A percentile compares a stretch with the other conserved stretches of the same genome.
phyloP scores from a whole-genome alignment of 768 basidiomycete species.

The Mycena capillaripes region DNA sequence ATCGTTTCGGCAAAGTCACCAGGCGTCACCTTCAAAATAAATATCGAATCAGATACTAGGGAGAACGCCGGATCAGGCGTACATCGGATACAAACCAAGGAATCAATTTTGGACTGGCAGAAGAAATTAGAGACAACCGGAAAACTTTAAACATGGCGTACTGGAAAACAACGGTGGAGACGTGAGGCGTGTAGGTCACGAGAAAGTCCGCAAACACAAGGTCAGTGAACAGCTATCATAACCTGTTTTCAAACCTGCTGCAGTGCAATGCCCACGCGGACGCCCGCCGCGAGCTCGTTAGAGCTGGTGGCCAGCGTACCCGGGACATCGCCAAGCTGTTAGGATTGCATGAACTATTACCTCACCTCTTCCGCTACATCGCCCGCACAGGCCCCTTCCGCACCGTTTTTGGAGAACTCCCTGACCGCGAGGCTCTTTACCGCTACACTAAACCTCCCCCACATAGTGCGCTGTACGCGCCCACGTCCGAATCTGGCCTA shows the following conservation, averaged over 20 bases:
- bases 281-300: no score
- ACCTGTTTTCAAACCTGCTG: neutral
- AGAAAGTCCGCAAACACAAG: conserved; percentile 94
- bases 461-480: no score
- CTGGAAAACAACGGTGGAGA: conserved; percentile 92
- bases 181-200: conserved; percentile 88
- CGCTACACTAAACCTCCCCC: no score
- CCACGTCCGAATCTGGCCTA: no score
- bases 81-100: conserved; percentile 98
- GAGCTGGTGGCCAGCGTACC: no score
- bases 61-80: neutral
- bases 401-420: no score
- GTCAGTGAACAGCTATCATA: conserved; percentile 92
- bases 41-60: neutral
- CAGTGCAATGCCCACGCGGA: no score
- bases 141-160: conserved; percentile 44
- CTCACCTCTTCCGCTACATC: no score
- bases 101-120: conserved; percentile 86
- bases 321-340: no score
- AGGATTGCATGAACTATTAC: no score
- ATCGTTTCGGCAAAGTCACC: conserved; percentile 81
- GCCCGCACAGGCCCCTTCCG: no score
- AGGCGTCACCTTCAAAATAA: conserved; percentile 68
- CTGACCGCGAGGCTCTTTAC: no score
- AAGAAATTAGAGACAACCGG: neutral